These are phyloP conservation scores for Alnus rubra DNA, from an alignment of 306 rosid species.

Conservation along the genomic window DNA sequence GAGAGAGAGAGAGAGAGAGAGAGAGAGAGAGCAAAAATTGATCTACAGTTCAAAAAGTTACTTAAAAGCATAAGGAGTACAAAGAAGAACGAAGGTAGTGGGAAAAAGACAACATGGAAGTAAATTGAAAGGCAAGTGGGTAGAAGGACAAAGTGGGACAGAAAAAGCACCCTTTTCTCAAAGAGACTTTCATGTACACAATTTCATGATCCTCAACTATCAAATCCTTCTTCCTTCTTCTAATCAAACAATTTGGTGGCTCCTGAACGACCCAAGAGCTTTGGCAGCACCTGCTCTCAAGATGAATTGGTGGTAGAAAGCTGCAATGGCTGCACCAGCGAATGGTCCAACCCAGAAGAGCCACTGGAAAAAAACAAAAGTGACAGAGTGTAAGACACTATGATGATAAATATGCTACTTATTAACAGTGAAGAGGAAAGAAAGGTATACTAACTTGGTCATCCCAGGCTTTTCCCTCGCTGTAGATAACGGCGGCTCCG, in stretches of 20 bases:
- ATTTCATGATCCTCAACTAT: neutral
- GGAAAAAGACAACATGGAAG: constrained; percentile 20
- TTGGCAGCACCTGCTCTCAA: constrained; percentile 83
- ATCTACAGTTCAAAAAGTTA: neutral
- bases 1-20: too few relatives aligned
- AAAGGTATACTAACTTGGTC: constrained; percentile 57
- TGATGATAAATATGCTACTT: neutral
- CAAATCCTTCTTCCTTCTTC: constrained; percentile 20
- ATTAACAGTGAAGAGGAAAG: neutral
- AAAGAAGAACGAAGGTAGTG: constrained; percentile 28
- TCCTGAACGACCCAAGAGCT: constrained; percentile 95
- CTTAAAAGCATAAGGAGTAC: constrained; percentile 18
- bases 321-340: constrained; percentile 87
- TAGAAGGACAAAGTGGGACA: constrained; percentile 23
- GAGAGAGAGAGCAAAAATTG: too few relatives aligned
- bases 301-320: constrained; percentile 94
- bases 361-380: constrained; percentile 62
- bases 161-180: constrained; percentile 37
- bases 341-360: constrained; percentile 96
- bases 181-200: constrained; percentile 28
- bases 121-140: constrained; percentile 41
- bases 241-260: constrained; percentile 58
- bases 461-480: constrained; percentile 63
- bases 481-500: constrained; percentile 77
- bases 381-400: neutral